Evolutionary conservation across 331 rosid species (phyloP).

Genomic region (Malus hybrid): DNA sequence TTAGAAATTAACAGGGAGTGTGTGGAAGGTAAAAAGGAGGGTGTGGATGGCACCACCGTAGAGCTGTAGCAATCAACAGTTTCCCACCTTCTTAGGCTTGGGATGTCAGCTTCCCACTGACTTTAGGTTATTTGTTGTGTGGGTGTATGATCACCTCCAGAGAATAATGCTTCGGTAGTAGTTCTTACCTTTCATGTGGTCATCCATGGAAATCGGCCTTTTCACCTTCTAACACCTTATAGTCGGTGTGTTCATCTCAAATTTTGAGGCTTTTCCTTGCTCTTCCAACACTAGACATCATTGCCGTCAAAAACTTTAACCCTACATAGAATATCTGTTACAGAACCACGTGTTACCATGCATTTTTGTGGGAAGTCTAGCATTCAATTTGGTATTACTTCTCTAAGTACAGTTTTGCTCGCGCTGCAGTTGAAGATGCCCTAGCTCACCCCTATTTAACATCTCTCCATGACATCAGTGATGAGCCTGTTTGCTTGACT

Average conservation of each 20-base stretch:
- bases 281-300: background rate
- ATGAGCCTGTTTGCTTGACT: conserved; percentile 89
- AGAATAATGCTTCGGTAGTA: background rate
- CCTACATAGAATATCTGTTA: background rate
- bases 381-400: background rate
- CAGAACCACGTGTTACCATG: background rate
- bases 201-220: background rate
- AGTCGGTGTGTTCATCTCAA: background rate
- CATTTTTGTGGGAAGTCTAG: background rate
- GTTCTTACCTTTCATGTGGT: background rate
- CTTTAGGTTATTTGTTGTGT: background rate
- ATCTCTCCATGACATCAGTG: conserved; percentile 94
- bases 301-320: background rate
- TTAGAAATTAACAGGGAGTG: no score
- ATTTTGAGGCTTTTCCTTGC: background rate
- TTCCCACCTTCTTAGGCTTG: background rate
- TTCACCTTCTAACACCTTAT: background rate
- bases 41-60: no score
- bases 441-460: conserved; percentile 90
- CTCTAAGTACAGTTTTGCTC: background rate
- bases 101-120: background rate
- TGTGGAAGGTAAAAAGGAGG: no score
- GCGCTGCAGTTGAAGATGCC: conserved; percentile 74
- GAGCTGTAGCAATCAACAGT: background rate
- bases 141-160: background rate